Base-by-base conservation (phyloP, 768 basidiomycete genomes). In the Omphalotus guepiniiformis region DNA sequence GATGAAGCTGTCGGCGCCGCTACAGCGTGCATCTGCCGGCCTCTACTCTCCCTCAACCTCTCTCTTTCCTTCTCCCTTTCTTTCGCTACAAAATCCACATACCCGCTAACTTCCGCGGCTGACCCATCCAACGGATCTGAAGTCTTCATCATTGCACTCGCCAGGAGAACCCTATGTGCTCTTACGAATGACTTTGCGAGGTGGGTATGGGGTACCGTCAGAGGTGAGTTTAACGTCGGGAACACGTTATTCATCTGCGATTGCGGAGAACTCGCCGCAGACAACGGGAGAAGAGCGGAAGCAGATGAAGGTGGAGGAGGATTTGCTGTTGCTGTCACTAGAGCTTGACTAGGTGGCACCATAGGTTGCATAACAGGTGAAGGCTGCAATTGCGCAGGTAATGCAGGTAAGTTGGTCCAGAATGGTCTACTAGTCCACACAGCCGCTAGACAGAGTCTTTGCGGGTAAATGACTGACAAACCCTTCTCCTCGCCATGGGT, bases 11-110 rank as follows among this genome's bases (percentile, higher is more conserved):
- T 13, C 26, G 5, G 21, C n/a, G 5, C 63, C 64, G 29, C 57
- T 42, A 16, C 62, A 58, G 21, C n/a, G n/a, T n/a, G n/a, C 13
- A 3, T 23, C 15, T 13, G 35, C 18, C 22, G 13, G 23, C 63
- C 83, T 16, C 83, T 68, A 61, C 85, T 86, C 39, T 75, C 69
- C 54, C 80, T 80, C 39, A 88, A 72, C 22, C 86, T 72, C 54
- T 90, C 88, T 5, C 87, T 72, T 61, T 93, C 89, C 48, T 73
- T 72, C 51, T 92, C 90, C 15, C 90, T 72, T 55, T 92, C 90
- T 52, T 78, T 79, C 3, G 81, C 82, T 4, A 90, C 76, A 7
- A 77, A 75, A 47, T 92, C 90, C 5, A 92, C 85, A 55, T 87
- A 91, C 2, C 70, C 69, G 25, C 80, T 78, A 15, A 87, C 75